Evolutionary conservation across 2,329 filamentous ascomycete species (phyloP), one percentile per base, ranked within the genome.

Genomic region (Beauveria asiatica): DNA sequence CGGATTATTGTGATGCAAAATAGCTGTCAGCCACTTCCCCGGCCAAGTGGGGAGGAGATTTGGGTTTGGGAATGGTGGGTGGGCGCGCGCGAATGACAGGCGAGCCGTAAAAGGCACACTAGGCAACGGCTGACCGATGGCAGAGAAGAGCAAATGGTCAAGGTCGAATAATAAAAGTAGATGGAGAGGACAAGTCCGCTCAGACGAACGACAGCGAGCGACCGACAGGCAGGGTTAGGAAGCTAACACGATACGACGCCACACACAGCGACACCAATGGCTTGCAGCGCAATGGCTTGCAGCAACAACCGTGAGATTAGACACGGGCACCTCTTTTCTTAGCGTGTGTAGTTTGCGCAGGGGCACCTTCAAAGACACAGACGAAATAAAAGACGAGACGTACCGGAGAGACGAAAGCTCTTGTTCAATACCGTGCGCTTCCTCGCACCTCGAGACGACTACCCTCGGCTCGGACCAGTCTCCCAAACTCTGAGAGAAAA

Each of bases 271-370:
- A 58, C 16, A 30, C 41, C 44, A 56, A 45, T 57, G 33, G 33
- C 5, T 37, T 37, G 44, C 42, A 45, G 33, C 55, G n/a, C 44
- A 56, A 45, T 57, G 33, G 33, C 5, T 37, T 37, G 44, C 42
- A 45, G 33, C 55, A 58, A 42, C 45, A 25, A 5, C 55, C 23
- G 37, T 50, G 55, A 51, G 55, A 58, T 58, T 50, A 50, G 55
- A 50, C 37, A 42, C 55, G 46, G 54, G 54, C 21, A 41, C 54
- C 44, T 37, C 30, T n/a, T 33, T 33, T 46, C 30, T 52, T 52
- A 59, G 46, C 48, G 39, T 52, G 23, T 42, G 55, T 42, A 9
- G 42, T 52, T 39, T 19, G 54, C 16, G 45, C 55, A 57, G 50
- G 45, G 56, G 56, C 37, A 52, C 17, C 57, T 44, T 6, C 16